Evolutionary conservation across 306 rosid genomes (phyloP).

Genomic region (Leucaena leucocephala): DNA sequence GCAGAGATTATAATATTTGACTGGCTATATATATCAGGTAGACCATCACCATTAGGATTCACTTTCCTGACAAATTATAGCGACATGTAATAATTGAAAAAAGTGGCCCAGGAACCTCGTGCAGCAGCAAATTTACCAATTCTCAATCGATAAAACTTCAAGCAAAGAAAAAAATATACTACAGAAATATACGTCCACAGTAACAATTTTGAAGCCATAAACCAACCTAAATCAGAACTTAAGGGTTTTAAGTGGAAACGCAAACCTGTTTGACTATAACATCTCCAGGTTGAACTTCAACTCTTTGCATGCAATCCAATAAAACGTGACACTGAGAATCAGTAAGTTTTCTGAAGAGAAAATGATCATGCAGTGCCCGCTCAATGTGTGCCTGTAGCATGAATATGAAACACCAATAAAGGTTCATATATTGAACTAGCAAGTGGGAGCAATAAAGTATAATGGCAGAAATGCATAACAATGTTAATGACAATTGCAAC

Average conservation of each 20-base stretch:
- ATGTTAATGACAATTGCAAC: constrained; percentile 12
- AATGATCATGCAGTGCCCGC: constrained; percentile 86
- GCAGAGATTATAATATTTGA: constrained; percentile 19
- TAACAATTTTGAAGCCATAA: neutral
- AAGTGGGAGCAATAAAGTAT: constrained; percentile 22
- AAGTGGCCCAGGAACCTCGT: neutral
- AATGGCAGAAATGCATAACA: constrained; percentile 19
- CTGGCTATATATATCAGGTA: neutral
- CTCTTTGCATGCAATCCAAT: constrained; percentile 98
- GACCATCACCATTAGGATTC: neutral
- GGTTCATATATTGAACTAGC: constrained; percentile 39
- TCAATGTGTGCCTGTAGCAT: constrained; percentile 89
- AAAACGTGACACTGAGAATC: constrained; percentile 93
- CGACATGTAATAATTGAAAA: constrained; percentile 7
- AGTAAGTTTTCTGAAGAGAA: constrained; percentile 96
- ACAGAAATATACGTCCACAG: neutral
- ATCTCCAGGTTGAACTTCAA: constrained; percentile 89
- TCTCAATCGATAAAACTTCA: neutral
- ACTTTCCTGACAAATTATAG: neutral
- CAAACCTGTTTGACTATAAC: constrained; percentile 88
- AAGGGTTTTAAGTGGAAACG: constrained; percentile 17
- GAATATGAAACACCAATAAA: constrained; percentile 35
- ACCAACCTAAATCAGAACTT: neutral
- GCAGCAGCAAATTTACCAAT: neutral
- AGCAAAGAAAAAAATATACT: neutral